Base-by-base conservation (phyloP, 2,329 filamentous ascomycete species). In the Helminthosporium solani region DNA sequence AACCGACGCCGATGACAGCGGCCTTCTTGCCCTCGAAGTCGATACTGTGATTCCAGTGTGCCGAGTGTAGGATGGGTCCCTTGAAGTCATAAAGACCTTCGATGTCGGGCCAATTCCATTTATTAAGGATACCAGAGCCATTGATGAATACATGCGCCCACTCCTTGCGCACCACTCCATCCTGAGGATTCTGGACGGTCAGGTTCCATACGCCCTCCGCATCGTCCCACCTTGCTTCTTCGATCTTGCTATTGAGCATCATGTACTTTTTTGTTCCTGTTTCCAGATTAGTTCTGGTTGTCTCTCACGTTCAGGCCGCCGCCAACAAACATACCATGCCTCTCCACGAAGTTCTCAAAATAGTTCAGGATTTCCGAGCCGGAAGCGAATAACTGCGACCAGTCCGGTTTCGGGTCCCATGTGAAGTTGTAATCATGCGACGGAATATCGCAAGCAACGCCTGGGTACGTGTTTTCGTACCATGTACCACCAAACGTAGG, bases 401-500 rank as follows among this genome's bases (percentile, higher is more conserved):
- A 78, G 7, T 86, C 75, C 0, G 75, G 76, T 58, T 84, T 85
- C 2, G 77, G 78, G 44, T 77, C 74, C 76, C 79, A 84, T 2
- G 79, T 79, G 57, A 82, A 84, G 57, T 82, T 81, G 58, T 85
- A 85, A 63, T 79, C 82, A 66, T 84, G 81, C 2, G 60, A 52
- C 9, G 64, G 64, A 19, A 68, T 67, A 47, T 68, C 64, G 44
- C 65, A 68, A 20, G 63, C 64, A 12, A 64, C 57, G 38, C 66
- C 66, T 2, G 64, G 64, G 40, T 68, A 67, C 1, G 56, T 61
- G 40, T 68, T 67, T 46, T 68, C 64, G 46, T 65, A 66, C 64
- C 64, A 66, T 3, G 63, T 66, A 31, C 63, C 63, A 11, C 61
- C 63, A 39, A 66, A 63, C 23, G 56, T 54, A 3, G 57, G 48